Percentiles rank a stretch among this genome's conserved stretches.
phyloP scores from a whole-genome alignment of 2,329 filamentous ascomycete species.

The Claviceps pazoutovae region DNA sequence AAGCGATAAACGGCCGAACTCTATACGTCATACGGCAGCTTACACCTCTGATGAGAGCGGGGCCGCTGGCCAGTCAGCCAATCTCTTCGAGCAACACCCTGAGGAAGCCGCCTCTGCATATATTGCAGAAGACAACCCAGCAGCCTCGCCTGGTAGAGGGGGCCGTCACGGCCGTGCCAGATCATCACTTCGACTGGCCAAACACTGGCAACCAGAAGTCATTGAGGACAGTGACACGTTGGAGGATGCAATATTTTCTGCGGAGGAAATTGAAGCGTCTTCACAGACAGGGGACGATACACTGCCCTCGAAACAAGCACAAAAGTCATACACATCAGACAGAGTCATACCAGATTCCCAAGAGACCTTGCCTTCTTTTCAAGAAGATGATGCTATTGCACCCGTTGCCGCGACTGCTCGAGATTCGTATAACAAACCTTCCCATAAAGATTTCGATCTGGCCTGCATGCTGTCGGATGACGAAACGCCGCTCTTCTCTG shows the following conservation, averaged over 20 bases:
- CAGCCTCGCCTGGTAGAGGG: neutral
- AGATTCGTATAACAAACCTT: neutral
- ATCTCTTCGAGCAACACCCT: constrained; percentile 5
- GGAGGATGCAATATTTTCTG: constrained; percentile 5
- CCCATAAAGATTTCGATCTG: constrained; percentile 2
- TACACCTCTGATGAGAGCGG: neutral
- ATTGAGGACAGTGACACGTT: constrained; percentile 5
- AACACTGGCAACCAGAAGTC: neutral
- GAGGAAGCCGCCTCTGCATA: constrained; percentile 3
- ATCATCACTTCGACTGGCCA: neutral
- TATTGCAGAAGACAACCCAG: neutral
- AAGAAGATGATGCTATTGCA: neutral
- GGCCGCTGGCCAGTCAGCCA: constrained; percentile 1
- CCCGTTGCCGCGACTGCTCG: neutral
- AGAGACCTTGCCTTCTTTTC: constrained; percentile 11
- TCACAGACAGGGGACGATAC: constrained; percentile 6
- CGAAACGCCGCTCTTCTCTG: constrained; percentile 17
- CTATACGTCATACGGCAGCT: neutral
- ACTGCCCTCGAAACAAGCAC: constrained; percentile 1
- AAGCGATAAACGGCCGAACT: constrained; percentile 2
- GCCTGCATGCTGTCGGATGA: constrained; percentile 21
- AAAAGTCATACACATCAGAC: neutral
- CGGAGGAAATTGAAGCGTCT: neutral
- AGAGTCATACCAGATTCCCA: constrained; percentile 17
- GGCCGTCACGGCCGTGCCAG: neutral